phyloP scores from a whole-genome alignment of 192 early-diverging fungal genomes.

The Backusella tarrabulga region DNA sequence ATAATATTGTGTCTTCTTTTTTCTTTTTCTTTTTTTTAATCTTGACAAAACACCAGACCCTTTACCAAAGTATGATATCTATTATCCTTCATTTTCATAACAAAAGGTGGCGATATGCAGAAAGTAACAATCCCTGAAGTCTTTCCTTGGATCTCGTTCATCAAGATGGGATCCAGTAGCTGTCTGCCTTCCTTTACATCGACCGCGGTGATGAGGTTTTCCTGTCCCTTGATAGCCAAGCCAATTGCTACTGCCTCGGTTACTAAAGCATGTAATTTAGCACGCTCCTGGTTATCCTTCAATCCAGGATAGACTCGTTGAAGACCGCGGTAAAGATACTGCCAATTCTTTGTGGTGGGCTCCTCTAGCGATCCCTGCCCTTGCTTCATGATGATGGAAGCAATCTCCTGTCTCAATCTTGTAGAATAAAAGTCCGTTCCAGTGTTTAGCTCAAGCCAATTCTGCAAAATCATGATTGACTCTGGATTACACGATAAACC shows the following conservation, averaged over 20 bases:
- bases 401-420: conserved; percentile 31
- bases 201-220: conserved; percentile 23
- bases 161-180: conserved; percentile 18
- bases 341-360: conserved; percentile 3
- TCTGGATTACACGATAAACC: not conserved
- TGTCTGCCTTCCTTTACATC: conserved; percentile 26
- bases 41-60: conserved; percentile 20
- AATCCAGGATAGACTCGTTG: conserved; percentile 19
- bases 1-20: not conserved
- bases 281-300: conserved; percentile 15
- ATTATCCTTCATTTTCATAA: not conserved
- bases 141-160: conserved; percentile 22
- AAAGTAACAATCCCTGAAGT: conserved; percentile 22
- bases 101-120: conserved; percentile 37
- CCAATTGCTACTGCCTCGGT: conserved; percentile 20
- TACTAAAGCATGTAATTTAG: conserved; percentile 22
- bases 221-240: conserved; percentile 34
- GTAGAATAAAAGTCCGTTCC: not conserved
- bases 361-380: not conserved
- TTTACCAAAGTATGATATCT: conserved; percentile 9
- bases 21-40: not conserved
- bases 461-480: conserved; percentile 17
- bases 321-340: conserved; percentile 25
- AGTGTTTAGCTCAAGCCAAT: conserved; percentile 19
- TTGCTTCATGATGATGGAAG: conserved; percentile 1